Evolutionary conservation across 1,139 yeast species (phyloP).

Genomic region (Blastobotrys raffinosifermentans): DNA sequence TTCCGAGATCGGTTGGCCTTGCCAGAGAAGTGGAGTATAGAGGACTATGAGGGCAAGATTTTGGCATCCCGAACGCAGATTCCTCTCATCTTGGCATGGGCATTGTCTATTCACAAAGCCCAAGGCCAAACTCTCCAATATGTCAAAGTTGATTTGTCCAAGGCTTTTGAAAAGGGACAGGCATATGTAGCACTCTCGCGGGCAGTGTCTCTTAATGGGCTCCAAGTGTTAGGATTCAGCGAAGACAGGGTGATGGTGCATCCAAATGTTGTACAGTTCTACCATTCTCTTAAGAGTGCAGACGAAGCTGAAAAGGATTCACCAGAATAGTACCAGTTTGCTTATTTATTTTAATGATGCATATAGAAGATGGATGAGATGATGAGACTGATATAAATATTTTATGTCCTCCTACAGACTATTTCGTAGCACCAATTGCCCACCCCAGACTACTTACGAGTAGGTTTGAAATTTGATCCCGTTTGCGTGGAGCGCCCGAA

Average conservation of each 20-base stretch:
- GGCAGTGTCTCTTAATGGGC: slow-evolving; percentile 72
- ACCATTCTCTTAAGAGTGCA: slow-evolving; percentile 36
- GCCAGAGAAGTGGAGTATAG: slow-evolving; percentile 69
- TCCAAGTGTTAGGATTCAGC: slow-evolving; percentile 69
- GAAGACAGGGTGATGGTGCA: slow-evolving; percentile 61
- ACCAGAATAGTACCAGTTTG: no score
- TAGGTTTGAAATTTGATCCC: slow-evolving; percentile 48
- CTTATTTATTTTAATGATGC: no score
- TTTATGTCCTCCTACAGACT: slow-evolving; percentile 3
- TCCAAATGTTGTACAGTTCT: slow-evolving; percentile 62
- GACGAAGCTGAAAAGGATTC: slow-evolving; percentile 1
- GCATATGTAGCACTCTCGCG: slow-evolving; percentile 91
- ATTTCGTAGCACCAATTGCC: slow-evolving; percentile 55
- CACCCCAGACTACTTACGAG: slow-evolving; percentile 58
- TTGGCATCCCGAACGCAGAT: slow-evolving; percentile 50
- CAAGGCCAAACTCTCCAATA: slow-evolving; percentile 90
- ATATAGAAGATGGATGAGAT: no score
- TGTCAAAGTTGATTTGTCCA: slow-evolving; percentile 72
- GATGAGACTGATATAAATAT: background rate
- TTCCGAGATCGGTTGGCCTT: slow-evolving; percentile 66
- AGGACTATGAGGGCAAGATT: slow-evolving; percentile 50
- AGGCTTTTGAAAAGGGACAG: slow-evolving; percentile 87
- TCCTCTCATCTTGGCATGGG: slow-evolving; percentile 91
- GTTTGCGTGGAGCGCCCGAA: slow-evolving; percentile 20
- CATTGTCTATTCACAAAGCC: slow-evolving; percentile 88